Conservation (phyloP, 768 basidiomycete species). For the Phallus indusiatus region DNA sequence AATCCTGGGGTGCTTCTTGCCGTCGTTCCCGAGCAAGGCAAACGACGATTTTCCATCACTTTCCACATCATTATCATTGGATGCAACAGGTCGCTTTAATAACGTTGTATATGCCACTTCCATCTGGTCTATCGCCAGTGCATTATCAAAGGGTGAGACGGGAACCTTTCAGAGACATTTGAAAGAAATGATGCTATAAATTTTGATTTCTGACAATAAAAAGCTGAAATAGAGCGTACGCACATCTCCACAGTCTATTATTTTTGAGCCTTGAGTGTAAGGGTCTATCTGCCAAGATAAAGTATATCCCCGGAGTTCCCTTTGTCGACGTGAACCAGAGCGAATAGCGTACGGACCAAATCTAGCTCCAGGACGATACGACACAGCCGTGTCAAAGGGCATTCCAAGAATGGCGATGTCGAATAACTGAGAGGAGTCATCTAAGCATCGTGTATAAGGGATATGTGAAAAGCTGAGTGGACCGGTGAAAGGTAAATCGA, state of each 20-base stretch:
- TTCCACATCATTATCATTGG: constrained; percentile 17
- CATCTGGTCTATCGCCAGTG: constrained; percentile 77
- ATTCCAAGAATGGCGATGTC: constrained; percentile 78
- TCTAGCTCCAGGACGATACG: constrained; percentile 56
- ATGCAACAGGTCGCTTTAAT: constrained; percentile 43
- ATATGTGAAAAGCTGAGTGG: constrained; percentile 78
- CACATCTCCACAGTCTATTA: constrained; percentile 84
- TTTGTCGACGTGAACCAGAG: constrained; percentile 63
- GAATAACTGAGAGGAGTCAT: constrained; percentile 41
- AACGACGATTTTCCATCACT: constrained; percentile 19
- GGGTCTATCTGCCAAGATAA: constrained; percentile 67
- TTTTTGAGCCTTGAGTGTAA: constrained; percentile 42
- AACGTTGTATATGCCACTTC: constrained; percentile 77
- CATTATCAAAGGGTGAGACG: constrained; percentile 71
- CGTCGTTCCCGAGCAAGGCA: constrained; percentile 40
- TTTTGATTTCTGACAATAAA: too few species aligned
- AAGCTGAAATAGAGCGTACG: constrained; percentile 14
- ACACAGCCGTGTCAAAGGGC: constrained; percentile 65
- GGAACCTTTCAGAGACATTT: constrained; percentile 44
- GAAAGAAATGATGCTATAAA: background rate
- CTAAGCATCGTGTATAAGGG: constrained; percentile 63
- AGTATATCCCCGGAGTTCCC: constrained; percentile 47
- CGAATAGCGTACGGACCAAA: constrained; percentile 86
- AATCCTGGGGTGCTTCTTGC: constrained; percentile 62
- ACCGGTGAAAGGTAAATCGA: constrained; percentile 70